Evolutionary conservation across 2,329 filamentous ascomycete species (phyloP), one percentile per base, ranked within the genome.

Genomic region (Chaetomiaceae sp.): DNA sequence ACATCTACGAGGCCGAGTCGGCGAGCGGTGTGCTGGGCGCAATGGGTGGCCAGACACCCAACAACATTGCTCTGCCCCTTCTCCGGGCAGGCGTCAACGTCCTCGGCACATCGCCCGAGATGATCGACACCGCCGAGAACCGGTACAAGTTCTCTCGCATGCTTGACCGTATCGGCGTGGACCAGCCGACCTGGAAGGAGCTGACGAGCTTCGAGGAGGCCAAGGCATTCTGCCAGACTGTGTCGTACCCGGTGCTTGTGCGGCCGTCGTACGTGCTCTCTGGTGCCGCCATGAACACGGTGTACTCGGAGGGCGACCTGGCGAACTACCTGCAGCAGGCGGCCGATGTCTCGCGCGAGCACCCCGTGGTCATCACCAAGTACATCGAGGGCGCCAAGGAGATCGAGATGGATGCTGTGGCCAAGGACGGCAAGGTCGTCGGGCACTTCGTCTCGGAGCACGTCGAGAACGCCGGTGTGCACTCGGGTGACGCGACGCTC

Each of bases 311-410:
- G 73, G 87, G 92, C 66, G 93, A 97, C 66, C 75, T 99, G 52
- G 87, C 89, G 62, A 85, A 78, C 63, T 97, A 95, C 70, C 77
- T 99, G 39, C 82, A 87, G 58, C 92, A 97, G 71, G 93, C 93
- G 48, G 88, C 82, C 6, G 91, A 95, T 58, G 93, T 99, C 41
- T 97, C 93, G 5, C 84, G 88, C 56, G 92, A 97, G 56, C 89
- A 97, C 68, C 93, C 93, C 0, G 93, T 99, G 10, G 93, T 99
- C 55, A 97, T 99, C 65, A 97, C 92, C 55, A 99, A 99, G 74
- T 99, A 97, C 73, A 97, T 99, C 60, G 93, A 99, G 75, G 93
- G 95, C 60, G 93, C 93, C 58, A 97, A 99, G 77, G 93, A 99
- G 70, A 97, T 99, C 57, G 93, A 99, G 71, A 97, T 99, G 93